A percentile compares a stretch with the other conserved stretches of the same genome.
These are phyloP conservation scores for Phyllosticta capitalensis DNA, from an alignment of 2,329 filamentous ascomycete species.

Conservation along the genomic window DNA sequence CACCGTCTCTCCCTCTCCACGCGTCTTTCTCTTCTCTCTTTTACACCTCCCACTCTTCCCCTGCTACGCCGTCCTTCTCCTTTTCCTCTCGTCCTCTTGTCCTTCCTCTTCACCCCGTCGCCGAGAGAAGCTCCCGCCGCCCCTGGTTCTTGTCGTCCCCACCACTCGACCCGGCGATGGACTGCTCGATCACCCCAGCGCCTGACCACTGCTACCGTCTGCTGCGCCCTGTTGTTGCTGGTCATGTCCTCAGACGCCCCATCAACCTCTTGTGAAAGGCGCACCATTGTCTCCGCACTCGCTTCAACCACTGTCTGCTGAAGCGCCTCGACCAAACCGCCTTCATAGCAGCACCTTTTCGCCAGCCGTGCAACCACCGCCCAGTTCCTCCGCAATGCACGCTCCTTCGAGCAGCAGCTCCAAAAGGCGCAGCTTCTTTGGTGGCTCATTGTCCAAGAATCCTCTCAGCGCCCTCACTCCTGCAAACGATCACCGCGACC, in stretches of 20 bases:
- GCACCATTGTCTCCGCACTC: background rate
- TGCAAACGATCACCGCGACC: conserved; percentile 15
- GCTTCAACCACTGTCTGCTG: background rate
- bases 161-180: background rate
- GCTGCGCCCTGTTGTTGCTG: background rate
- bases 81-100: background rate
- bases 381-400: background rate
- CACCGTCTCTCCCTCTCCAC: background rate
- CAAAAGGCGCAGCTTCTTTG: conserved; percentile 29
- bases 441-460: conserved; percentile 15
- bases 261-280: background rate
- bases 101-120: background rate
- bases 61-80: background rate
- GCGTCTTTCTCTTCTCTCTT: background rate
- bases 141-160: no score
- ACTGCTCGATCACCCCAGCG: background rate
- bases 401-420: conserved; percentile 12
- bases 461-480: conserved; percentile 23
- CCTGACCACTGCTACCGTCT: background rate
- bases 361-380: background rate
- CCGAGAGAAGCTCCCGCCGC: background rate
- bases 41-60: background rate
- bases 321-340: background rate
- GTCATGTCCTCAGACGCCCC: background rate
- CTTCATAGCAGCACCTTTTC: background rate